These are phyloP conservation scores for Leccinum rimulosum DNA, from an alignment of 768 basidiomycete genomes.

Conservation along the genomic window DNA sequence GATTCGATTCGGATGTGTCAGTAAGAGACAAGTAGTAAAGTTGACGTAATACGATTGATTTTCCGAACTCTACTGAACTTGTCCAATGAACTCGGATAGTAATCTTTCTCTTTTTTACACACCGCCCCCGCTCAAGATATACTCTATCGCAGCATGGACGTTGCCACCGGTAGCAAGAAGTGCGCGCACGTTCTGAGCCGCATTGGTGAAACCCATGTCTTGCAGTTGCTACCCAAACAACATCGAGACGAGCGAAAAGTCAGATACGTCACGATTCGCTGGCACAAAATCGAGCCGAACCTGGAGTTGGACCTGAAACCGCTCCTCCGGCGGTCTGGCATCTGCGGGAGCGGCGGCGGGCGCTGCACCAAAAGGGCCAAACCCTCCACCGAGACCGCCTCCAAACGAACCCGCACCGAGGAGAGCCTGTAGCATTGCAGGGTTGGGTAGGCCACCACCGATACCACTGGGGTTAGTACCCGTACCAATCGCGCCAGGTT, in stretches of 20 bases:
- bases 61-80: too few species aligned
- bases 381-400: conserved; percentile 20
- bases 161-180: conserved; percentile 91
- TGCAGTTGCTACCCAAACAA: conserved; percentile 69
- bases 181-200: conserved; percentile 85
- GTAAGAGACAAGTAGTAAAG: too few species aligned
- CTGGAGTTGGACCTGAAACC: conserved; percentile 86
- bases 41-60: too few species aligned
- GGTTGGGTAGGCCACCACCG: conserved; percentile 33
- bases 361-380: conserved; percentile 18
- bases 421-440: conserved; percentile 39
- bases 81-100: too few species aligned
- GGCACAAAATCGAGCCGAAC: conserved; percentile 32
- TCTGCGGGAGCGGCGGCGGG: conserved; percentile 52
- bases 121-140: conserved; percentile 82
- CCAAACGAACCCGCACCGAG: not conserved
- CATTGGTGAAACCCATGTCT: conserved; percentile 93
- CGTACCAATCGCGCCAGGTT: conserved; percentile 22
- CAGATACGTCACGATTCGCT: too few species aligned
- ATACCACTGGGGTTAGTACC: conserved; percentile 15
- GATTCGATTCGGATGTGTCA: too few species aligned
- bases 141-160: conserved; percentile 89
- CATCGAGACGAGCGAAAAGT: not conserved
- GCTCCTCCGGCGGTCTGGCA: conserved; percentile 79
- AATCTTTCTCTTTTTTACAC: conserved; percentile 3